Conservation (phyloP, 768 basidiomycete genomes). For the Hygrocybe coccinea region DNA sequence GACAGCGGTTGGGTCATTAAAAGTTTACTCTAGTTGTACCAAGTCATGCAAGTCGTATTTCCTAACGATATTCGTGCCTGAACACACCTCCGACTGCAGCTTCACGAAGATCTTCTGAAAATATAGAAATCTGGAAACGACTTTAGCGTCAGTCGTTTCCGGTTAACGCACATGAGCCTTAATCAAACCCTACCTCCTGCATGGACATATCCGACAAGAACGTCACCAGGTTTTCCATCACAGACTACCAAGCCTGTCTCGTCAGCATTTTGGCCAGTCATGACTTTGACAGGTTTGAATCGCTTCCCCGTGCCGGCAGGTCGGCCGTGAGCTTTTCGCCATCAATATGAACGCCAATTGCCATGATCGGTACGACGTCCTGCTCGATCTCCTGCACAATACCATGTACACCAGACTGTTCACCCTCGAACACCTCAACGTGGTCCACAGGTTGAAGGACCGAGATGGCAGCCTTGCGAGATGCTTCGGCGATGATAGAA, state of each 20-base stretch:
- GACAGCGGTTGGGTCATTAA: no score
- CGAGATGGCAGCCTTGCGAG: constrained; percentile 81
- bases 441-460: constrained; percentile 97
- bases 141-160: neutral
- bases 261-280: constrained; percentile 89
- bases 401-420: constrained; percentile 90
- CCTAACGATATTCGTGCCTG: constrained; percentile 81
- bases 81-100: constrained; percentile 98
- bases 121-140: constrained; percentile 76
- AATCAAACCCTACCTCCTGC: constrained; percentile 85
- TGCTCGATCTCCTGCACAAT: constrained; percentile 84
- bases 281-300: constrained; percentile 96
- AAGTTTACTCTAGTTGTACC: constrained; percentile 90
- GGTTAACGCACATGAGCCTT: no score
- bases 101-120: constrained; percentile 94
- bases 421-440: constrained; percentile 95
- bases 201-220: constrained; percentile 97
- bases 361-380: constrained; percentile 82
- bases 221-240: constrained; percentile 86
- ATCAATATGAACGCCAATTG: constrained; percentile 76
- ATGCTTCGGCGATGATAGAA: constrained; percentile 87
- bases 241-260: constrained; percentile 94
- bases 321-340: constrained; percentile 85
- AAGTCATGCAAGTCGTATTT: constrained; percentile 95
- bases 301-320: constrained; percentile 81